These are phyloP conservation scores for Tephrocybe sp. DNA, from an alignment of 768 basidiomycete genomes.

Conservation along the genomic window DNA sequence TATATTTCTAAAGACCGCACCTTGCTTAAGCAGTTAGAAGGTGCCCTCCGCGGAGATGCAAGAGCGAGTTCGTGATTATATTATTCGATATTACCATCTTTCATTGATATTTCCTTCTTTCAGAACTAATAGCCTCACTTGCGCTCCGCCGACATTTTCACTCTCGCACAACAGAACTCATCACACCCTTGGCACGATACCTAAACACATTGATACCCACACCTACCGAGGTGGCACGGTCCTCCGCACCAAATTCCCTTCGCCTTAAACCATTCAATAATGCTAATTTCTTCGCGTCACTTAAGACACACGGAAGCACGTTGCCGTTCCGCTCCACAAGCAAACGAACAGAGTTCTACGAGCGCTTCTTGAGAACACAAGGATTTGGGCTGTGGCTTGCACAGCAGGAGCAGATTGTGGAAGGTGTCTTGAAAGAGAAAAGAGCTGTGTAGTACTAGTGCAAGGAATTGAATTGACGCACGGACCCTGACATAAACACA, in stretches of 20 bases:
- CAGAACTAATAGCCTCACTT: constrained; percentile 63
- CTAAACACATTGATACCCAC: constrained; percentile 83
- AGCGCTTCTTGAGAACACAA: constrained; percentile 70
- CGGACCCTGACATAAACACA: constrained; percentile 20
- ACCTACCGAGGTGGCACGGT: constrained; percentile 48
- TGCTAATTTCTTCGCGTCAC: constrained; percentile 65
- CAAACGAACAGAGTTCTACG: constrained; percentile 73
- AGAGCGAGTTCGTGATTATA: constrained; percentile 44
- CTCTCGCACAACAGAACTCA: constrained; percentile 78
- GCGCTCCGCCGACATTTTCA: constrained; percentile 79
- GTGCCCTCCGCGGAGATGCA: constrained; percentile 48
- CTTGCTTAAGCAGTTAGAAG: constrained; percentile 71
- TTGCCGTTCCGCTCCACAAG: constrained; percentile 71
- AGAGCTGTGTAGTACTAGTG: background rate
- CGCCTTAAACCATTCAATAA: constrained; percentile 72
- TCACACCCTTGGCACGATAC: constrained; percentile 90
- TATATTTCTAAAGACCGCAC: constrained; percentile 81
- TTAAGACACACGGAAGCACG: constrained; percentile 66
- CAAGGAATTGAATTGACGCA: constrained; percentile 9
- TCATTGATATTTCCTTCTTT: background rate
- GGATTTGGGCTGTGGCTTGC: constrained; percentile 81
- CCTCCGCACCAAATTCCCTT: constrained; percentile 25
- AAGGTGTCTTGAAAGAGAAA: constrained; percentile 44
- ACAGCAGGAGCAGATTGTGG: constrained; percentile 70
- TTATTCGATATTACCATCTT: background rate